Evolutionary conservation across 2,329 filamentous ascomycete species (phyloP), one percentile per base, ranked within the genome.

Genomic region (Lasiodiplodia hormozganensis): DNA sequence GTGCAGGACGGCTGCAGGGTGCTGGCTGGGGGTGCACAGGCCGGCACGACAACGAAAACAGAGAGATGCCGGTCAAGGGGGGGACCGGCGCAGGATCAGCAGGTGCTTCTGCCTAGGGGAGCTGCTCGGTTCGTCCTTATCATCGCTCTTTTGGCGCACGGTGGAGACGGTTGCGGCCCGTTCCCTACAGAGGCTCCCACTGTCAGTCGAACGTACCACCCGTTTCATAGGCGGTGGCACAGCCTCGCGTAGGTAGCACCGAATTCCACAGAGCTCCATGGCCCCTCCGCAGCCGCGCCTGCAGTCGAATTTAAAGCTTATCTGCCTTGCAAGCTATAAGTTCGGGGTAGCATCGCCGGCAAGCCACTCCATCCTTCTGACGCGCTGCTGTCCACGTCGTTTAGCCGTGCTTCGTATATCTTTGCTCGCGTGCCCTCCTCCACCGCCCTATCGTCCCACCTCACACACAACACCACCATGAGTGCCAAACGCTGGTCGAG

Each of bases 401-500:
- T 36, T 62, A 51, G 28, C 58, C 58, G 58, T 43, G 25, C 28
- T 4, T 16, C 28, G 51, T 64, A 64, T 52, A 64, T 38, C 31
- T 25, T 31, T 23, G 31, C 38, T 62, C 57, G 57, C 57, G 56
- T 23, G n/a, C 36, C 36, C 57, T 49, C 18, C 14, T 38, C 23
- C 40, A 10, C n/a, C 21, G 21, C 11, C n/a, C 56, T 25, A n/a
- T 31, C 40, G 23, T 28, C 36, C 31, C 31, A 14, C 18, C 25
- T 31, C n/a, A n/a, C 25, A 31, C n/a, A n/a, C 25, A 31, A 8
- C 60, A 28, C 62, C 14, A 54, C 25, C 31, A 68, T 68, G 66
- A 68, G 57, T 57, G 47, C 60, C 47, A 51, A 64, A 36, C 66
- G 68, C 56, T 60, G 64, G 57, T 65, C 56, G 43, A 49, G 49